phyloP scores from a whole-genome alignment of 1,284 basidiomycete species.

The Tylopilus sp. region DNA sequence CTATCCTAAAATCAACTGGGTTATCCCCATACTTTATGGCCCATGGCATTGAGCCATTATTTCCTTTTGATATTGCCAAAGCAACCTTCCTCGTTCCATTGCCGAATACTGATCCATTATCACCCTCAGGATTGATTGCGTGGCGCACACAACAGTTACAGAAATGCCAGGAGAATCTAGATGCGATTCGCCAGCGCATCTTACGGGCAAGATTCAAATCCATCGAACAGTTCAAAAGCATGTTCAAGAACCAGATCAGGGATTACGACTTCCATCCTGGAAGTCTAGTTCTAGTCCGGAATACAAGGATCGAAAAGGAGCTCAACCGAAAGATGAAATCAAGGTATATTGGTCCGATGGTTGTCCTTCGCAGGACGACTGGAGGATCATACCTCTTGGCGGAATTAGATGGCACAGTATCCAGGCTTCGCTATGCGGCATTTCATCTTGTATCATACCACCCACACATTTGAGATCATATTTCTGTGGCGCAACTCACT shows the following conservation, averaged over 20 bases:
- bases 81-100: no score
- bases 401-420: neutral
- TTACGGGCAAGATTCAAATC: neutral
- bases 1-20: neutral
- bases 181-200: neutral
- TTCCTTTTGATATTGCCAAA: no score
- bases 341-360: neutral
- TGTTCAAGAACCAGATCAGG: neutral
- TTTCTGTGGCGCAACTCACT: no score
- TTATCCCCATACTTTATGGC: conserved; percentile 44
- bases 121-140: no score
- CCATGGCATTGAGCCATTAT: no score
- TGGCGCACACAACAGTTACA: neutral
- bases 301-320: no score
- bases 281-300: no score
- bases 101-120: no score
- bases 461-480: neutral
- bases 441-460: neutral
- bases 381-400: neutral
- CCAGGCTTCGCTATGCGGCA: neutral
- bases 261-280: no score
- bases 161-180: neutral
- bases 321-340: no score
- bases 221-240: neutral
- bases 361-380: neutral